Percentiles rank a stretch among this genome's conserved stretches.
These are phyloP conservation scores for Ploettnerulaceae sp. DNA, from an alignment of 2,329 filamentous ascomycete genomes.

Conservation along the genomic window DNA sequence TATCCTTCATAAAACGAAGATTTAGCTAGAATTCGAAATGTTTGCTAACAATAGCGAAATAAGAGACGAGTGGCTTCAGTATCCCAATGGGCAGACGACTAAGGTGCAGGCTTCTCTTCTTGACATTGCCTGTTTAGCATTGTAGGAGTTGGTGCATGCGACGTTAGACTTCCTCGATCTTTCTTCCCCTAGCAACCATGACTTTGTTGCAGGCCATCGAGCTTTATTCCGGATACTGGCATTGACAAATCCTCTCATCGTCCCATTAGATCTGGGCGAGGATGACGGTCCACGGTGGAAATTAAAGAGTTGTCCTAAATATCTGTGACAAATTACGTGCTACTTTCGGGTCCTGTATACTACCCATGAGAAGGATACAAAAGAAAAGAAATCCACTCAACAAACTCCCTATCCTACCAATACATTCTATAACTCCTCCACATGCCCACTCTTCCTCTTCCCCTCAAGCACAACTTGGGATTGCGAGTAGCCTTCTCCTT, in stretches of 20 bases:
- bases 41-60: too few relatives aligned
- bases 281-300: background rate
- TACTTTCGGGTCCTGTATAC: background rate
- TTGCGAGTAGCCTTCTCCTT: background rate
- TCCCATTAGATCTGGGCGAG: background rate
- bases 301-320: background rate
- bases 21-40: background rate
- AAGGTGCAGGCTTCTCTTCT: too few relatives aligned
- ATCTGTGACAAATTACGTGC: background rate
- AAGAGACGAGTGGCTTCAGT: too few relatives aligned
- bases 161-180: too few relatives aligned
- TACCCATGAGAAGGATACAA: background rate
- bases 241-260: background rate
- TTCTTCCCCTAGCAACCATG: too few relatives aligned
- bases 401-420: background rate
- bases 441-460: constrained; percentile 4
- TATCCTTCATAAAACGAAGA: background rate
- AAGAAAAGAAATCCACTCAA: background rate
- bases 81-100: too few relatives aligned
- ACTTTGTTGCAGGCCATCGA: too few relatives aligned
- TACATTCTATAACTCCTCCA: constrained; percentile 2
- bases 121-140: too few relatives aligned
- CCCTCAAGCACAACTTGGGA: background rate
- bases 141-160: too few relatives aligned
- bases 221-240: too few relatives aligned